These are phyloP conservation scores for Ganoderma resinaceum DNA, from an alignment of 1,284 basidiomycete genomes.

Conservation along the genomic window DNA sequence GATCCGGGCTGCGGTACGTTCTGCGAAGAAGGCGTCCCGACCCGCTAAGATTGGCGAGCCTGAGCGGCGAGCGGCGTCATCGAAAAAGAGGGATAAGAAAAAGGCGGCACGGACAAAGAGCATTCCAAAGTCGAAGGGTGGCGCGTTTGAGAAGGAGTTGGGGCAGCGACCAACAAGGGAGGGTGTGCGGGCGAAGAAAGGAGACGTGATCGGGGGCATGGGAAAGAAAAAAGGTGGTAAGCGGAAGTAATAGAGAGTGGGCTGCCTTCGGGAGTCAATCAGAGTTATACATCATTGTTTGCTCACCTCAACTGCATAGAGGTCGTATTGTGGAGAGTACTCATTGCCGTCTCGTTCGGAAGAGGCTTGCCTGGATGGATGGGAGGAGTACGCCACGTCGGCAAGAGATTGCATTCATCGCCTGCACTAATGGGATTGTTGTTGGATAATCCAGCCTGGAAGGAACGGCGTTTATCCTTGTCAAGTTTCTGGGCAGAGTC, in stretches of 20 bases:
- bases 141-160: constrained; percentile 44
- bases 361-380: background rate
- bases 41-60: constrained; percentile 60
- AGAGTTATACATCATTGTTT: background rate
- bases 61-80: constrained; percentile 32
- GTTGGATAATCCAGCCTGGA: background rate
- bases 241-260: constrained; percentile 40
- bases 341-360: background rate
- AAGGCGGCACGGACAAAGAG: constrained; percentile 31
- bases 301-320: background rate
- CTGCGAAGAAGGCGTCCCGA: constrained; percentile 80
- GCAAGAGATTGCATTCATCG: background rate
- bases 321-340: background rate
- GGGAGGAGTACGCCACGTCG: background rate
- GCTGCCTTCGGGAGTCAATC: background rate
- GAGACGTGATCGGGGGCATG: constrained; percentile 51
- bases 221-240: constrained; percentile 57
- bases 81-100: constrained; percentile 34
- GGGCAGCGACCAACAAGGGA: constrained; percentile 41
- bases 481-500: background rate
- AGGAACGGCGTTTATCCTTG: background rate
- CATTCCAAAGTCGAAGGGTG: constrained; percentile 28
- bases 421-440: background rate
- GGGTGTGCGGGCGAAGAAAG: constrained; percentile 47
- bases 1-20: constrained; percentile 79